Conservation (phyloP, 495 filamentous ascomycete species). For the Aspergillus wentii region DNA sequence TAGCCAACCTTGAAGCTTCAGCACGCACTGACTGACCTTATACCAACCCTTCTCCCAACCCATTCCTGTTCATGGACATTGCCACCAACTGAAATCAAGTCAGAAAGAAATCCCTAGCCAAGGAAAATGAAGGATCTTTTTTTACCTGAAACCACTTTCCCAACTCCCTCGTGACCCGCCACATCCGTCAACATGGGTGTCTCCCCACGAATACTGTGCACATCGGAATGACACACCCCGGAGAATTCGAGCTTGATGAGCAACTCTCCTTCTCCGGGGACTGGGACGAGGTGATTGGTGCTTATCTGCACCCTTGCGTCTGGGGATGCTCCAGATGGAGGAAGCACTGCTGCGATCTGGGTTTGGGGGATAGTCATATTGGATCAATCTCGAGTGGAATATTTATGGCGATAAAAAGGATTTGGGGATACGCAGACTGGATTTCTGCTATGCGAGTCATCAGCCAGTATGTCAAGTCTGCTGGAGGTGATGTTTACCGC, state of each 20-base stretch:
- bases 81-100: conserved; percentile 31
- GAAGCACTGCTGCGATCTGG: conserved; percentile 35
- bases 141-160: conserved; percentile 31
- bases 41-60: conserved; percentile 33
- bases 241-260: conserved; percentile 39
- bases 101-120: too few species aligned
- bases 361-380: conserved; percentile 24
- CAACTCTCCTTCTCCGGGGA: conserved; percentile 27
- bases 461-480: too few species aligned
- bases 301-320: conserved; percentile 23
- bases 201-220: conserved; percentile 40
- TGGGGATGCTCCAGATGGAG: conserved; percentile 17
- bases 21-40: conserved; percentile 21
- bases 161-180: conserved; percentile 41
- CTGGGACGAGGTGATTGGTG: conserved; percentile 26
- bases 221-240: conserved; percentile 40
- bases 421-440: too few species aligned
- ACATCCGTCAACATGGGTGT: conserved; percentile 44
- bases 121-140: too few species aligned
- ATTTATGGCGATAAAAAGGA: too few species aligned
- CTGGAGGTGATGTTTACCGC: too few species aligned
- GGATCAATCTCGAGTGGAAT: too few species aligned
- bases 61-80: conserved; percentile 24
- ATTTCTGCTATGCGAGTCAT: too few species aligned
- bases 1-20: neutral